Evolutionary conservation across 768 basidiomycete genomes (phyloP).

Genomic region (Termitomyces titanicus): DNA sequence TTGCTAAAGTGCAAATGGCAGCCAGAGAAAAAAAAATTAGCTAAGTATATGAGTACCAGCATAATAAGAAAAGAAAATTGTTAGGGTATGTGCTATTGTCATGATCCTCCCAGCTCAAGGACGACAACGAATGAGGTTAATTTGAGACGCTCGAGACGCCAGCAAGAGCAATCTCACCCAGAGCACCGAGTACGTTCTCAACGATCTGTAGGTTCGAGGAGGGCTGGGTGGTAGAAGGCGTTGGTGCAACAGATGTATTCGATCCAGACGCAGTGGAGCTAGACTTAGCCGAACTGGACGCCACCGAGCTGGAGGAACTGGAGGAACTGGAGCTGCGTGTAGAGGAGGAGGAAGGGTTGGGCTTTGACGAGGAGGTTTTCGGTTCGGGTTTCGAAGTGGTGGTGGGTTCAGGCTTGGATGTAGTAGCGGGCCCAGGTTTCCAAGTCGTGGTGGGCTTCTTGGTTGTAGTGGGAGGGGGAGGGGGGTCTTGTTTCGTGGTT

Average conservation of each 20-base stretch:
- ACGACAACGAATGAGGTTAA: background rate
- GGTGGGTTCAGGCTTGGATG: slow-evolving; percentile 2
- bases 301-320: slow-evolving; percentile 14
- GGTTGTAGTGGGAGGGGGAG: slow-evolving; percentile 8
- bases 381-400: slow-evolving; percentile 17
- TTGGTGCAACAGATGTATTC: background rate
- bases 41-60: background rate
- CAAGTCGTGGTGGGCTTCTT: slow-evolving; percentile 14
- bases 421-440: slow-evolving; percentile 23
- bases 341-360: slow-evolving; percentile 20
- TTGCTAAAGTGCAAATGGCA: background rate
- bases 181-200: slow-evolving; percentile 30
- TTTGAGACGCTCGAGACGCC: slow-evolving; percentile 19
- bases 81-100: background rate
- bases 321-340: slow-evolving; percentile 20
- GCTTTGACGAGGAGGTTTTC: background rate
- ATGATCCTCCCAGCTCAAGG: background rate
- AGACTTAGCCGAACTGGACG: slow-evolving; percentile 17
- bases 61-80: background rate
- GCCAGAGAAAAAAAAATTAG: background rate
- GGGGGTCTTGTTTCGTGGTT: slow-evolving; percentile 18
- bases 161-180: slow-evolving; percentile 32
- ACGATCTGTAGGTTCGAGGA: slow-evolving; percentile 31
- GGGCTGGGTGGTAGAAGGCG: slow-evolving; percentile 13
- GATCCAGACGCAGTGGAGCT: slow-evolving; percentile 5